A percentile compares a stretch with the other conserved stretches of the same genome.
These are phyloP conservation scores for Candolleomyces aberdarensis DNA, from an alignment of 768 basidiomycete genomes.

Conservation along the genomic window DNA sequence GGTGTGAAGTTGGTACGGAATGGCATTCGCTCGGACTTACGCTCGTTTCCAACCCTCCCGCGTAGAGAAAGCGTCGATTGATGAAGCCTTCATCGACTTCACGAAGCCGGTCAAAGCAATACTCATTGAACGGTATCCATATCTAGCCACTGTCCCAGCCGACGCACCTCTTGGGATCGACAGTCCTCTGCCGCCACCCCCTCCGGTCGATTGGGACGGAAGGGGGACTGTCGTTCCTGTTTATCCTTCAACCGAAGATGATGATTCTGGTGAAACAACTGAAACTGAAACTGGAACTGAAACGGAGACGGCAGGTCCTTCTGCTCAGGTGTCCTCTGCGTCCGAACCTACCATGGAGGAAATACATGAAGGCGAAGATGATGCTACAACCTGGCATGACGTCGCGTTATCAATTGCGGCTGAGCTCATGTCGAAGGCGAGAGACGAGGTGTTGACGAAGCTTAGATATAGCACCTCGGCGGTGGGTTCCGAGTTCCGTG, in stretches of 20 bases:
- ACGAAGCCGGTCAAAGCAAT: constrained; percentile 75
- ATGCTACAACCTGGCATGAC: constrained; percentile 79
- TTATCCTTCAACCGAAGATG: constrained; percentile 24
- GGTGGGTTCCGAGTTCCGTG: constrained; percentile 39
- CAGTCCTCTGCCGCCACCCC: constrained; percentile 72
- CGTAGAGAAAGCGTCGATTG: constrained; percentile 94
- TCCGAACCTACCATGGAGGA: background rate
- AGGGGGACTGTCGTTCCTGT: constrained; percentile 64
- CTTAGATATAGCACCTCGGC: constrained; percentile 95
- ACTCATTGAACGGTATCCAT: constrained; percentile 71
- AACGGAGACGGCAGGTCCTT: background rate
- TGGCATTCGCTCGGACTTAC: background rate
- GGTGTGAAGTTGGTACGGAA: constrained; percentile 72
- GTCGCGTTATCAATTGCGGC: constrained; percentile 87
- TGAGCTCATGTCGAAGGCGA: constrained; percentile 75
- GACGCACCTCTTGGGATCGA: constrained; percentile 72
- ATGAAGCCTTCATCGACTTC: constrained; percentile 95
- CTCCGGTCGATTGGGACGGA: constrained; percentile 57
- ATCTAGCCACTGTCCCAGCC: constrained; percentile 67
- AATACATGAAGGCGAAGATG: constrained; percentile 24
- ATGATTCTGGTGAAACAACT: constrained; percentile 18
- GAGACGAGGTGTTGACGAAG: constrained; percentile 60
- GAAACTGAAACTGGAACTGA: background rate
- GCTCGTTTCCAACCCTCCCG: background rate
- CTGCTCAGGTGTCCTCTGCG: background rate